Conservation (phyloP, 495 filamentous ascomycete species). For the Penicillium argentinense region DNA sequence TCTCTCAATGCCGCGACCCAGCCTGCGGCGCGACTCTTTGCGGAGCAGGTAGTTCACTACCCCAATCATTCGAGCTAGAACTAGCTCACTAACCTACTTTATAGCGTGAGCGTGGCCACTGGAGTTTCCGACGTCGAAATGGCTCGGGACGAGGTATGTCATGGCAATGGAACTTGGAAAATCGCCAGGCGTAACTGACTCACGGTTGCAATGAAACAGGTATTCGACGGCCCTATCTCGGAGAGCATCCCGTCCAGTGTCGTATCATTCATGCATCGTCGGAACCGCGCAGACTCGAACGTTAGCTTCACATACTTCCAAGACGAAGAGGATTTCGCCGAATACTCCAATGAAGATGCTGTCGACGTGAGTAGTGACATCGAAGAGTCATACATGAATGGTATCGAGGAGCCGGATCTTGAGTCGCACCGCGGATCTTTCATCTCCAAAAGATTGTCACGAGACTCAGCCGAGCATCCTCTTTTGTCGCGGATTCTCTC, state of each 20-base stretch:
- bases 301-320: conserved; percentile 91
- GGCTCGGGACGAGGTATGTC: conserved; percentile 85
- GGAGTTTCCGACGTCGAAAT: conserved; percentile 98
- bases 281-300: conserved; percentile 71
- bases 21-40: conserved; percentile 63
- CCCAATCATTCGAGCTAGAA: not conserved
- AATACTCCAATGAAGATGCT: conserved; percentile 53
- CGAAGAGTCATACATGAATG: conserved; percentile 43
- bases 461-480: conserved; percentile 66
- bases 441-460: conserved; percentile 53
- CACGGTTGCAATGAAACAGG: conserved; percentile 42
- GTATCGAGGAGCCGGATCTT: conserved; percentile 27
- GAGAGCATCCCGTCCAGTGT: conserved; percentile 92
- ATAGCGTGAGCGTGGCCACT: conserved; percentile 71
- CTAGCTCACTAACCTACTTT: conserved; percentile 18
- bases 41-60: conserved; percentile 60
- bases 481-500: conserved; percentile 68
- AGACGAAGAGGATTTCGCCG: conserved; percentile 52
- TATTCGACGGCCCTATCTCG: conserved; percentile 90
- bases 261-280: conserved; percentile 82
- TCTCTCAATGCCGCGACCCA: conserved; percentile 27
- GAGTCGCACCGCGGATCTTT: conserved; percentile 36
- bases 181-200: not conserved
- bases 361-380: conserved; percentile 55
- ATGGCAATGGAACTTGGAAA: not conserved